Percentiles rank a stretch among this genome's conserved stretches.
Evolutionary conservation across 78 protist genomes (phyloP).

Genomic region (Dictyostelium discoideum): dicty_2.7 NC_007088.5:2850001-2850500

Average conservation of each 20-base stretch:
- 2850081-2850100: slow-evolving; percentile 99
- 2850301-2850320: slow-evolving; percentile 89
- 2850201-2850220: slow-evolving; percentile 90
- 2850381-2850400: slow-evolving; percentile 87
- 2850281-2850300: slow-evolving; percentile 88
- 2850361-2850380: slow-evolving; percentile 95
- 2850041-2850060: slow-evolving; percentile 93
- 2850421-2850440: slow-evolving; percentile 98
- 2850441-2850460: slow-evolving; percentile 96
- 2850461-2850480: slow-evolving; percentile 98
- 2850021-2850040: slow-evolving; percentile 99
- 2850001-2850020: slow-evolving; percentile 95
- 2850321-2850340: slow-evolving; percentile 81
- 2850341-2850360: slow-evolving; percentile 83
- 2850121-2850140: slow-evolving; percentile 96
- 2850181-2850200: slow-evolving; percentile 98
- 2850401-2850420: slow-evolving; percentile 92
- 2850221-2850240: slow-evolving; percentile 93
- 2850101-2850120: slow-evolving; percentile 99
- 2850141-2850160: slow-evolving; percentile 98
- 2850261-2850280: slow-evolving; percentile 95
- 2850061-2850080: slow-evolving; percentile 92
- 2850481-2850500: slow-evolving; percentile 94
- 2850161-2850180: slow-evolving; percentile 98
- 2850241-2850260: slow-evolving; percentile 93